A percentile compares a stretch with the other conserved stretches of the same genome.
phyloP scores from a whole-genome alignment of 208 protist species.

The Porcisia hertigi region DNA sequence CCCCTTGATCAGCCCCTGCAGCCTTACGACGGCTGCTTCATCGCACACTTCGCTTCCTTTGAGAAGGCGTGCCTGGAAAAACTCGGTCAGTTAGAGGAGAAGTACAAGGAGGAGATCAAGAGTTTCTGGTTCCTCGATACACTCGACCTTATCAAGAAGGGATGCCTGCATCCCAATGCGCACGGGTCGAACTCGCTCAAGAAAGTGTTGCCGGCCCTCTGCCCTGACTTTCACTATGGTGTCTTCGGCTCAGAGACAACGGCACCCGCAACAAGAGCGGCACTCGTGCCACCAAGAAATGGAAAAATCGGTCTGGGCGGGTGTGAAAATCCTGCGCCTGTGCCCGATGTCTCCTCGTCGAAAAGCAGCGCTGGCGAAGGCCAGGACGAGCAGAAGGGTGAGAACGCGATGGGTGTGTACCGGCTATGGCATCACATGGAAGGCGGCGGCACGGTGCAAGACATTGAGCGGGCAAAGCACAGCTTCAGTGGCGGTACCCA shows the following conservation, averaged over 20 bases:
- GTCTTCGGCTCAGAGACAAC: slow-evolving; percentile 67
- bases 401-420: slow-evolving; percentile 89
- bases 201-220: slow-evolving; percentile 87
- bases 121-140: slow-evolving; percentile 90
- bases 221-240: slow-evolving; percentile 87
- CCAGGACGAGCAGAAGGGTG: slow-evolving; percentile 73
- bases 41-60: slow-evolving; percentile 89
- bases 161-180: slow-evolving; percentile 79
- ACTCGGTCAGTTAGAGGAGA: slow-evolving; percentile 69
- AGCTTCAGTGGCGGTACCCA: slow-evolving; percentile 4
- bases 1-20: slow-evolving; percentile 52
- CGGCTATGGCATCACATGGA: slow-evolving; percentile 91
- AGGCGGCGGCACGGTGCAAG: slow-evolving; percentile 75
- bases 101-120: slow-evolving; percentile 79
- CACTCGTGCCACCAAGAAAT: background rate
- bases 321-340: background rate
- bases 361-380: slow-evolving; percentile 14
- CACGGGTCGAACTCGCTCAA: slow-evolving; percentile 89
- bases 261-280: background rate
- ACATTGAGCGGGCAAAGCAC: slow-evolving; percentile 43
- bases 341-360: background rate
- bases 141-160: slow-evolving; percentile 81
- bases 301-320: background rate
- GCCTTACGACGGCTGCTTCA: slow-evolving; percentile 85
- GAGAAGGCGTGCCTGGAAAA: slow-evolving; percentile 90